phyloP scores from a whole-genome alignment of 108 stramenopile genomes.

The Stephanodiscus triporus region DNA sequence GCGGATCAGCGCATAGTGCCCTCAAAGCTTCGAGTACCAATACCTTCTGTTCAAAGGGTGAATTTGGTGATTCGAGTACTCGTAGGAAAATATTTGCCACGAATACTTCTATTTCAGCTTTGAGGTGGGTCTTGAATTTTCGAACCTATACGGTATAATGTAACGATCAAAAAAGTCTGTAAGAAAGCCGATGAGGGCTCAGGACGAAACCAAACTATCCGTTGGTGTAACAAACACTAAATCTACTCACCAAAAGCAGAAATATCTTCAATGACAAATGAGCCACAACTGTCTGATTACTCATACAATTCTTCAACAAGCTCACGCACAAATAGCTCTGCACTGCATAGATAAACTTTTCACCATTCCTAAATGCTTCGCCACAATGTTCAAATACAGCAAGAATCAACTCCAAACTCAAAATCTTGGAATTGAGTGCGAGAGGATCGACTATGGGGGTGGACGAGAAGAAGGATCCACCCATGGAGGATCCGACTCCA shows the following conservation, averaged over 20 bases:
- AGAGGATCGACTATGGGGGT: constrained; percentile 67
- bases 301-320: constrained; percentile 96
- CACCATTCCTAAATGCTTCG: constrained; percentile 76
- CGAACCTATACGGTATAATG: constrained; percentile 37
- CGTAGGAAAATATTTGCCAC: constrained; percentile 95
- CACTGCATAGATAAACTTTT: constrained; percentile 92
- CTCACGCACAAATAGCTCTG: constrained; percentile 92
- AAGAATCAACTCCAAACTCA: constrained; percentile 93
- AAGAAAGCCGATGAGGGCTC: too few relatives aligned
- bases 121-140: constrained; percentile 94
- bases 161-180: too few relatives aligned
- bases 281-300: constrained; percentile 89
- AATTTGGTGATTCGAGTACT: constrained; percentile 94
- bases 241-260: constrained; percentile 73
- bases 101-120: constrained; percentile 96
- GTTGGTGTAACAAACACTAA: background rate
- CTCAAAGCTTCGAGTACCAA: constrained; percentile 94
- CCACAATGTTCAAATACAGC: constrained; percentile 86
- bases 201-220: background rate
- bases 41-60: constrained; percentile 93
- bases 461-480: constrained; percentile 52
- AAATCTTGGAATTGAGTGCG: constrained; percentile 87
- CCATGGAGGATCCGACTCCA: constrained; percentile 8
- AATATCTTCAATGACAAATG: constrained; percentile 95
- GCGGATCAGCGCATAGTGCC: constrained; percentile 87